Percentiles rank a stretch among this genome's conserved stretches.
Evolutionary conservation across 2,329 filamentous ascomycete species (phyloP).

Genomic region (Diaporthe vexans): DNA sequence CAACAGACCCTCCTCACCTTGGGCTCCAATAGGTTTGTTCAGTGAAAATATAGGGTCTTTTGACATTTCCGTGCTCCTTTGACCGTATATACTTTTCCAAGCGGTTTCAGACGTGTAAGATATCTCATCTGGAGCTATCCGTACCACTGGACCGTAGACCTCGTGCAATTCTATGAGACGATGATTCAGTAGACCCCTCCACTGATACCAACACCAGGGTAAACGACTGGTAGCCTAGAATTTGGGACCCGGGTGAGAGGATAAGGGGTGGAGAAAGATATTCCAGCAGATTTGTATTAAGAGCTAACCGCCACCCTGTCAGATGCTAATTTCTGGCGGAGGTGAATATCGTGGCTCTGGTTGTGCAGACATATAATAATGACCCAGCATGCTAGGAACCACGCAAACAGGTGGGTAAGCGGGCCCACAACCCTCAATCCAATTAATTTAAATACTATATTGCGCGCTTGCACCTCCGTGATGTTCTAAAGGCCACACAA

Average conservation of each 20-base stretch:
- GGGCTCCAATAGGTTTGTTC: conserved; percentile 1
- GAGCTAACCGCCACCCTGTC: neutral
- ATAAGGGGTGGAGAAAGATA: neutral
- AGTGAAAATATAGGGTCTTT: conserved; percentile 4
- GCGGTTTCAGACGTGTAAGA: conserved; percentile 13
- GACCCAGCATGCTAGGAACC: neutral
- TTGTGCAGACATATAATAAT: neutral
- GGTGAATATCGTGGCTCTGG: neutral
- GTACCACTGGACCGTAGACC: neutral
- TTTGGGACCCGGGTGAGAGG: neutral
- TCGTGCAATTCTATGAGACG: neutral
- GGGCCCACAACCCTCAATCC: neutral
- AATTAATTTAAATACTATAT: too few relatives aligned
- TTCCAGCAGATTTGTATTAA: neutral
- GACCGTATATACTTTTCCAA: conserved; percentile 16
- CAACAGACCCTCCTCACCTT: neutral
- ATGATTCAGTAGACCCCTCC: conserved; percentile 9
- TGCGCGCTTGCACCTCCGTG: neutral
- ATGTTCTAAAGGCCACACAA: neutral
- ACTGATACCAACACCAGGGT: conserved; percentile 20
- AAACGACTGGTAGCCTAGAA: conserved; percentile 1
- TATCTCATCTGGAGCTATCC: neutral
- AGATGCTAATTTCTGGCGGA: neutral
- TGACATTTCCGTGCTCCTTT: neutral
- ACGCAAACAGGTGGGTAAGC: neutral